Conservation (phyloP, 1,284 basidiomycete species). For the Trametes hirsuta region DNA sequence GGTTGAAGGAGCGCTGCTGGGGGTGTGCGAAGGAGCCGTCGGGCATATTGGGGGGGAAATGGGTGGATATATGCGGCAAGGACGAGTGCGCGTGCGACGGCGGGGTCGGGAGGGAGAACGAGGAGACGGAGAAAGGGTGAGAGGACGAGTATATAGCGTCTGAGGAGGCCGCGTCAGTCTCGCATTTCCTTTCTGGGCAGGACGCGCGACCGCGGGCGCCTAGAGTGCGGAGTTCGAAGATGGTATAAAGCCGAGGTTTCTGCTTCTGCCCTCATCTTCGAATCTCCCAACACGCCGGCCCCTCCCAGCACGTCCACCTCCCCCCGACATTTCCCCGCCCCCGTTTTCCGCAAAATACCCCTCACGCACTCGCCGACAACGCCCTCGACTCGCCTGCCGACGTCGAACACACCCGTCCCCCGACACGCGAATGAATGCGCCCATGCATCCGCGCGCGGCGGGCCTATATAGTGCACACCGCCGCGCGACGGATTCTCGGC, state of each 20-base stretch:
- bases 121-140: constrained; percentile 13
- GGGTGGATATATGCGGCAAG: constrained; percentile 10
- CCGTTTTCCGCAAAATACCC: constrained; percentile 2
- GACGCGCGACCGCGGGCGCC: constrained; percentile 23
- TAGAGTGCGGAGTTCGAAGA: constrained; percentile 30
- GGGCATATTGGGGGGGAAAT: constrained; percentile 39
- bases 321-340: constrained; percentile 22
- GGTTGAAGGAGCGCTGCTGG: constrained; percentile 75
- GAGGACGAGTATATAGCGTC: constrained; percentile 30
- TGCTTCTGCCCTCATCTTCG: constrained; percentile 19
- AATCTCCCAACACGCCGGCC: constrained; percentile 14
- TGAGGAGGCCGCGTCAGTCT: constrained; percentile 34
- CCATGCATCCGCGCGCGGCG: not conserved
- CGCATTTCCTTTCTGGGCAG: constrained; percentile 17
- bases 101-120: constrained; percentile 11
- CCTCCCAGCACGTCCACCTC: constrained; percentile 4
- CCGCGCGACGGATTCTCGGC: constrained; percentile 16
- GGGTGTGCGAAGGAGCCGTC: constrained; percentile 45
- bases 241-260: constrained; percentile 33
- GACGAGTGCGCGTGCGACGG: constrained; percentile 14
- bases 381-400: not conserved
- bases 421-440: constrained; percentile 2
- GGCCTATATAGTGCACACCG: not conserved
- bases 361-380: not conserved
- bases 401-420: not conserved